A percentile compares a stretch with the other conserved stretches of the same genome.
Evolutionary conservation across 2,329 filamentous ascomycete genomes (phyloP).

Genomic region (Lomentospora prolificans): DNA sequence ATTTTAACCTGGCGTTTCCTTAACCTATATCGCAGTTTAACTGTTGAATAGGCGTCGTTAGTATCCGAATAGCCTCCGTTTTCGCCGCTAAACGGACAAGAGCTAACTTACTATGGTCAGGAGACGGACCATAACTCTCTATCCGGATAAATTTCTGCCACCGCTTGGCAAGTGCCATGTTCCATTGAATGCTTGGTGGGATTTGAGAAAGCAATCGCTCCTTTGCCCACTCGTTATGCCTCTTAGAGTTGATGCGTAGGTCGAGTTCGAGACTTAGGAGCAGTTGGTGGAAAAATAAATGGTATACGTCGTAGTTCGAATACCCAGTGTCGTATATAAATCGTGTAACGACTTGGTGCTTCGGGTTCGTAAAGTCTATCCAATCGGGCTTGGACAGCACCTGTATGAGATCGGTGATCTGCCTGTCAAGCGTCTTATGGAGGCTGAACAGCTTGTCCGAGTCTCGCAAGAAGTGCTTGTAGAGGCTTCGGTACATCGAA

Average conservation of each 20-base stretch:
- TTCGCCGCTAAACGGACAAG: background rate
- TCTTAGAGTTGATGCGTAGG: constrained; percentile 53
- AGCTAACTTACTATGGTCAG: constrained; percentile 37
- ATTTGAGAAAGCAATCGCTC: constrained; percentile 54
- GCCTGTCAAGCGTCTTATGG: constrained; percentile 50
- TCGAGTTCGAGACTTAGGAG: constrained; percentile 64
- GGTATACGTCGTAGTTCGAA: constrained; percentile 46
- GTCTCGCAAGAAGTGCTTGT: constrained; percentile 57
- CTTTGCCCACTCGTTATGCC: constrained; percentile 53
- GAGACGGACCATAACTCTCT: constrained; percentile 44
- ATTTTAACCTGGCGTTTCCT: constrained; percentile 61
- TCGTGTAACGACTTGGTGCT: constrained; percentile 64
- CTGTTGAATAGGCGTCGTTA: too few species aligned
- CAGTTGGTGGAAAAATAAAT: constrained; percentile 67
- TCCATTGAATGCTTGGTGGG: constrained; percentile 63
- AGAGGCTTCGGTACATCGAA: constrained; percentile 54
- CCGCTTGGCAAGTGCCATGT: constrained; percentile 60
- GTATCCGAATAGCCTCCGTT: too few species aligned
- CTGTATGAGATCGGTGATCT: constrained; percentile 63
- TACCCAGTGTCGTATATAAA: constrained; percentile 57
- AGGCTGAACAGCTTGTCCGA: constrained; percentile 44
- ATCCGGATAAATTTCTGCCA: constrained; percentile 64
- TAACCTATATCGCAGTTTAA: constrained; percentile 53
- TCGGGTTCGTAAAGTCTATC: constrained; percentile 62
- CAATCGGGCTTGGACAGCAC: constrained; percentile 60